phyloP scores from a whole-genome alignment of 768 basidiomycete genomes.

The Auricularia sp. region DNA sequence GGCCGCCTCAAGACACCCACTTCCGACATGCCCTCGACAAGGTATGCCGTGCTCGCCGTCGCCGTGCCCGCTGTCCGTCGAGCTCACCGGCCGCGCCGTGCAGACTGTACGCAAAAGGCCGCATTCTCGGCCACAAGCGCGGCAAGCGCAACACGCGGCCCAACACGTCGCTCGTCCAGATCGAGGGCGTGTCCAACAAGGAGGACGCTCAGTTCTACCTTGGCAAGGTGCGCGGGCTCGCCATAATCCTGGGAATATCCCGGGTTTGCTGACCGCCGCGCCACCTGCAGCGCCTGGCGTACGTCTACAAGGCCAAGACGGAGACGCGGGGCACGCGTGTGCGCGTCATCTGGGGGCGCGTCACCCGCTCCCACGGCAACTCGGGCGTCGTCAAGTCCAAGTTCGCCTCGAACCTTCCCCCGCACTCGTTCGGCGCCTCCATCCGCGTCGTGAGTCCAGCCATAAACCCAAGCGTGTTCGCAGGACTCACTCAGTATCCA shows the following conservation, averaged over 20 bases:
- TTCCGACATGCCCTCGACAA: not conserved
- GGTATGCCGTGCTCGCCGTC: not conserved
- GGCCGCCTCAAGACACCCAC: not conserved
- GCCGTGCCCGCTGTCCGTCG: not conserved
- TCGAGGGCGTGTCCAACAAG: constrained; percentile 90
- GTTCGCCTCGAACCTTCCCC: constrained; percentile 91
- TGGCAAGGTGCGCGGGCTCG: constrained; percentile 69
- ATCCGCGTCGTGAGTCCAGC: constrained; percentile 70
- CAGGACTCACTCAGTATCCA: constrained; percentile 17
- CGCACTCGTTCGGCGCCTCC: constrained; percentile 85
- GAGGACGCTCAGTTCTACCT: constrained; percentile 97
- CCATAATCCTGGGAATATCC: not conserved
- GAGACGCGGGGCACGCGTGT: constrained; percentile 91
- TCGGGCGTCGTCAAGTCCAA: constrained; percentile 95
- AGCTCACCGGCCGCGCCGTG: not conserved
- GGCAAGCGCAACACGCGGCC: constrained; percentile 94
- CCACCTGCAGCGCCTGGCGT: constrained; percentile 72
- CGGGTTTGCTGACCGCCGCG: not conserved
- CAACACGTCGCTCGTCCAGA: constrained; percentile 92
- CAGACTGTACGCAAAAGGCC: constrained; percentile 94
- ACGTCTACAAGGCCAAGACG: constrained; percentile 94
- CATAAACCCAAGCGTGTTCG: not conserved
- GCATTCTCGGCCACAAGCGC: constrained; percentile 96
- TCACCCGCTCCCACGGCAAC: constrained; percentile 88
- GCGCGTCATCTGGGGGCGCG: constrained; percentile 98